Base-by-base conservation (phyloP, 345 rosid genomes). In the Citrus reticulata region DNA sequence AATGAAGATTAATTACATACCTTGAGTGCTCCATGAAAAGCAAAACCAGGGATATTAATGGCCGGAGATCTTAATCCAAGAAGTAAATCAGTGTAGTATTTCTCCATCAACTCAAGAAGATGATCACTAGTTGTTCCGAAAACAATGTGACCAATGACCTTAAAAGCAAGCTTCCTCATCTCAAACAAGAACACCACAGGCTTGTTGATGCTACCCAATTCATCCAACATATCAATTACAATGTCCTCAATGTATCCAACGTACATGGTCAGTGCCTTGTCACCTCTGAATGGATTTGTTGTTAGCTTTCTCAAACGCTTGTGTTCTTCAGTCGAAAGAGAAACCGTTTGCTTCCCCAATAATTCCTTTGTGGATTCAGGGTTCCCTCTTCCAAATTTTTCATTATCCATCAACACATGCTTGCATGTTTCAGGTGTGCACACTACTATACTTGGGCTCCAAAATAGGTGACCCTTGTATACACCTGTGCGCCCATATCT, bases 21-120 rank as follows among this genome's bases (percentile, higher is more conserved):
- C 70, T 35, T 37, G 20, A 84, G 77, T 34, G 92, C 85, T 64
- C 62, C 62, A 70, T 84, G 72, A 68, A 79, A 87, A 22, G 83
- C 83, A 68, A 85, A 87, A 10, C 91, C 88, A 0, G 89, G 92
- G 72, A 88, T 40, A 68, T 86, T 83, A 72, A 89, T 82, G 14
- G 86, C 86, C 78, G 86, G 68, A 34, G 88, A 82, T 72, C 83
- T 74, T 22, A 86, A 37, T 14, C 91, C 87, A 24, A 68, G 71
- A 66, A 22, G 55, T n/a, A 79, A 60, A 13, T 73, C 81, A 6
- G 46, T 16, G 7, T 39, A 79, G 24, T 34, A 39, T 27, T 79
- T 72, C 34, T 17, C 73, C 77, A 79, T 51, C 1, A 64, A 25
- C 60, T 69, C 58, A 32, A 69, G 55, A 55, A 25, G 29, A 9